Conservation (phyloP, 176 grass and related monocot genomes). For the Musa schizocarpa region DNA sequence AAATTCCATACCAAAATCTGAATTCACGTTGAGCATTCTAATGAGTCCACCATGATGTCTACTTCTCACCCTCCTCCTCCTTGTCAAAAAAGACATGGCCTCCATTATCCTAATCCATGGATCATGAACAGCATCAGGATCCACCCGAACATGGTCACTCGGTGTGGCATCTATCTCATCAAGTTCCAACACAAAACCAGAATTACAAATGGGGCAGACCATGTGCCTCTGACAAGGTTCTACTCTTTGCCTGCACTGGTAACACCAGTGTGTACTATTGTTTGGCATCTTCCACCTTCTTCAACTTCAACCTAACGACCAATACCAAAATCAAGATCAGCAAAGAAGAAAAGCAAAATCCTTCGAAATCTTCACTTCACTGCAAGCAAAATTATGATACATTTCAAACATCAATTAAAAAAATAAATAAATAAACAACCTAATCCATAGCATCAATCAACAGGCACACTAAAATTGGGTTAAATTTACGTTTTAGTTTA, state of each 20-base stretch:
- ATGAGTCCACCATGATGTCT: not conserved
- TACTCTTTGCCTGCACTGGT: constrained; percentile 12
- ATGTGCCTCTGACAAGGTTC: not conserved
- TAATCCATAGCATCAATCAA: not conserved
- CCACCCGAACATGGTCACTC: not conserved
- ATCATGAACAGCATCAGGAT: not conserved
- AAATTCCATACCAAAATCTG: constrained; percentile 9
- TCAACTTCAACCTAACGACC: not conserved
- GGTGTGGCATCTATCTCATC: constrained; percentile 1
- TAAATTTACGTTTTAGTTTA: not conserved
- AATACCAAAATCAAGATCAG: not conserved
- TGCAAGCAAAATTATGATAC: not conserved
- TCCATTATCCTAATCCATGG: constrained; percentile 1
- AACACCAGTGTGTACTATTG: constrained; percentile 12
- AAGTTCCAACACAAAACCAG: constrained; percentile 10
- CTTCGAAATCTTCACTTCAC: not conserved
- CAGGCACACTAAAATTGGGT: not conserved
- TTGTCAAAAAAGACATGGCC: not conserved
- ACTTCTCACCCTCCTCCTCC: not conserved
- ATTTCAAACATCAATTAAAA: no score
- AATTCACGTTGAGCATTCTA: not conserved
- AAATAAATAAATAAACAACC: not conserved
- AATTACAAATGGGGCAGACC: constrained; percentile 1
- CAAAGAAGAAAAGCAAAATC: not conserved
- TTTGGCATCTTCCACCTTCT: not conserved